Evolutionary conservation across 805 yeast genomes (phyloP), one percentile per base, ranked within the genome.

Genomic region (Myxozyma neglecta): DNA sequence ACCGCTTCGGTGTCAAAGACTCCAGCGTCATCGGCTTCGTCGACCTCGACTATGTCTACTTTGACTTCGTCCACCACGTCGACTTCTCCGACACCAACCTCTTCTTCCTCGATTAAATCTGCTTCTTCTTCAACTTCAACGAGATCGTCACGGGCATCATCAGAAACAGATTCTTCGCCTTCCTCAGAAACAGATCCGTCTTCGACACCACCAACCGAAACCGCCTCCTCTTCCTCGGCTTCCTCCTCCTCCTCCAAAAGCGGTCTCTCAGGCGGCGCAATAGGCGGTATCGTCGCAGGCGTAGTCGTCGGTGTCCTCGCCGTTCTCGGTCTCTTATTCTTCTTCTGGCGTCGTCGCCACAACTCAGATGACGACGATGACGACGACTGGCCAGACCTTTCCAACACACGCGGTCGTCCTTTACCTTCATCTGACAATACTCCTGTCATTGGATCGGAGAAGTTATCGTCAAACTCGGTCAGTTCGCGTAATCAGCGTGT

Each of bases 251-350:
- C 64, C 20, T 29, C 47, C 14, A 16, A 44, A 57, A 13, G 34
- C 47, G 55, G 69, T 65, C 43, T 63, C 66, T n/a, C 72, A 73
- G 16, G 71, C 32, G 87, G 87, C 16, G 85, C 85, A 20, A 83
- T 83, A 57, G 87, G 85, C 9, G 87, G 87, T 50, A 80, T 84
- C 34, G 87, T 82, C n/a, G 75, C 82, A 44, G 87, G 87, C 34
- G 78, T 76, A 6, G 74, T 83, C 10, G 76, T 71, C 20, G 87
- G 85, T 61, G 70, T 79, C 0, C 76, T 76, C 3, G 72, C 74
- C 1, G 42, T 81, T 1, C 80, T 77, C 0, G 74, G 75, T 6
- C 66, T 81, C 9, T 71, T 80, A 6, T 70, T 81, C 50, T 74
- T 83, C 68, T 66, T 82, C 37, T 68, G 79, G 63, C 74, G 29